Base-by-base conservation (phyloP, 2,329 filamentous ascomycete species). In the Aphanocladium album region DNA sequence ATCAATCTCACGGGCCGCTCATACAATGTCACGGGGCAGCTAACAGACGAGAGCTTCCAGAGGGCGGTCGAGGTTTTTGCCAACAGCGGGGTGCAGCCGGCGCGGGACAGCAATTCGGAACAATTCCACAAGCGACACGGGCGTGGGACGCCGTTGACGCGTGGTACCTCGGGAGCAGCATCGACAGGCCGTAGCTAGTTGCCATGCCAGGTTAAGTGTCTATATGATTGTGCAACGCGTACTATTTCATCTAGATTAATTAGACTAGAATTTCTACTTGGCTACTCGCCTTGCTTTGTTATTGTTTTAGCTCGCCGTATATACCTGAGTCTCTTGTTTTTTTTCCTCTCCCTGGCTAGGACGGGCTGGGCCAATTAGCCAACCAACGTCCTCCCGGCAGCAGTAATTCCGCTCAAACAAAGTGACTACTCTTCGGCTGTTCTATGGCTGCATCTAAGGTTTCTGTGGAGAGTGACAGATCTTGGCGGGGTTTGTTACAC, bases 1-100 rank as follows among this genome's bases (percentile, higher is more conserved):
- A 57, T 67, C 35, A 67, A 67, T n/a, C 47, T 67, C 2, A 58
- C 27, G 2, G 55, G 43, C 30, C 2, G 45, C 25, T 58, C 45
- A 2, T 50, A 50, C 45, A 49, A 58, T 27, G 8, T 58, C 5
- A 43, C 27, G 2, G 55, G 55, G 5, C 33, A 58, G 16, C 5
- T 58, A 6, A 23, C 27, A 14, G 55, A 58, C n/a, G 55, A 58
- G 45, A 58, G 55, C 45, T 49, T 49, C 8, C 33, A 50, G 21
- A 58, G 33, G 17, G 45, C 45, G 45, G 45, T 58, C 1, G 55
- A 58, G 8, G 30, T n/a, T 8, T 41, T 58, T 25, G 27, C 33
- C 19, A 49, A 2, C 2, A n/a, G n/a, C 30, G 55, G 45, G 5
- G 1, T 58, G 7, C 27, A 50, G 43, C 30, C 43, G 23, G 21